These are phyloP conservation scores for Nemania serpens DNA, from an alignment of 2,329 filamentous ascomycete genomes.

Conservation along the genomic window DNA sequence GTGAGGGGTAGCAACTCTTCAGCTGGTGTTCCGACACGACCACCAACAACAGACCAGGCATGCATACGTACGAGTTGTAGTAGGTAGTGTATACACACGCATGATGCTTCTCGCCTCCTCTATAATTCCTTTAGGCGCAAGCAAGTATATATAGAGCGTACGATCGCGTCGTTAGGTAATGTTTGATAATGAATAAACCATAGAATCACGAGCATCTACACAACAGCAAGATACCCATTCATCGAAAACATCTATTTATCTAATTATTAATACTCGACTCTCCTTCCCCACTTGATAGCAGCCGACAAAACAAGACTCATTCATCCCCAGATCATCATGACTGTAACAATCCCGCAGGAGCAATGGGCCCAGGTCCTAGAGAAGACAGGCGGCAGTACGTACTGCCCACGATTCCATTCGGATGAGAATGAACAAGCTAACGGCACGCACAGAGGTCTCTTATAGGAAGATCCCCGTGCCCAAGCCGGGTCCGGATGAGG, in stretches of 20 bases:
- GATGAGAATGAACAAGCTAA: slow-evolving; percentile 11
- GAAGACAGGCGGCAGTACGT: slow-evolving; percentile 72
- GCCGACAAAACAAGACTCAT: neutral
- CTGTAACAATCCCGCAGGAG: slow-evolving; percentile 67
- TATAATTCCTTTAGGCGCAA: too few species aligned
- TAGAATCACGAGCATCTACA: slow-evolving; percentile 9
- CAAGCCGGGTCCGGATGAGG: slow-evolving; percentile 83
- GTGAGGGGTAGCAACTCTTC: too few species aligned
- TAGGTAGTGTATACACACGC: too few species aligned
- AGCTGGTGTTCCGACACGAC: too few species aligned
- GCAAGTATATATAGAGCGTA: slow-evolving; percentile 14
- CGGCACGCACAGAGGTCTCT: slow-evolving; percentile 54
- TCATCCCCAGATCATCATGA: slow-evolving; percentile 8
- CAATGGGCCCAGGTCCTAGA: slow-evolving; percentile 95
- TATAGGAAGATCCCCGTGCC: slow-evolving; percentile 84
- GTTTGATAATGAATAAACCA: neutral
- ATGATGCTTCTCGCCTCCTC: neutral
- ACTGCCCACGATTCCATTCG: slow-evolving; percentile 16
- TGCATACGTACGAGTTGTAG: too few species aligned
- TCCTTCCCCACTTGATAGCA: neutral
- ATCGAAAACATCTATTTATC: neutral
- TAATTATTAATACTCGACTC: neutral
- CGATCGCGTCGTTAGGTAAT: neutral
- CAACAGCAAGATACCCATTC: neutral
- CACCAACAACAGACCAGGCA: too few species aligned